These are phyloP conservation scores for Lizonia empirigonia DNA, from an alignment of 2,329 filamentous ascomycete genomes.

Conservation along the genomic window DNA sequence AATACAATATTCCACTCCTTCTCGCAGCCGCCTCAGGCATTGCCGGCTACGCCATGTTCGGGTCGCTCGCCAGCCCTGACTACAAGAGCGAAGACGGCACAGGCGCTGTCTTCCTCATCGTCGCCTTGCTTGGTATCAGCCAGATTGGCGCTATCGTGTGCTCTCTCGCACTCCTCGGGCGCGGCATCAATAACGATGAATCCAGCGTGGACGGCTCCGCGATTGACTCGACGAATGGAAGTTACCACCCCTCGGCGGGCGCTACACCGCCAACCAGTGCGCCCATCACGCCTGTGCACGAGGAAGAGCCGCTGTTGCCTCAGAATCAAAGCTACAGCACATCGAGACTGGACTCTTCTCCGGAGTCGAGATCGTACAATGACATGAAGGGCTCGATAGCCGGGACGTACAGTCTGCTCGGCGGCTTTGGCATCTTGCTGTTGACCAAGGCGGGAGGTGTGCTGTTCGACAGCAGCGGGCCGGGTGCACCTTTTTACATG, in stretches of 20 bases:
- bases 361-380: conserved; percentile 45
- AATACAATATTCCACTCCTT: conserved; percentile 75
- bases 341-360: conserved; percentile 15
- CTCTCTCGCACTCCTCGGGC: conserved; percentile 84
- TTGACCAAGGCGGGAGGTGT: conserved; percentile 89
- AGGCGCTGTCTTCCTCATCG: conserved; percentile 73
- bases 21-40: conserved; percentile 75
- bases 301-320: conserved; percentile 38
- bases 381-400: conserved; percentile 91
- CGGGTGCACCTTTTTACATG: conserved; percentile 88
- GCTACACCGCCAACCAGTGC: conserved; percentile 42
- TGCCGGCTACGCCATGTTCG: conserved; percentile 77
- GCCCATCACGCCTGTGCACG: conserved; percentile 33
- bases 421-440: conserved; percentile 85
- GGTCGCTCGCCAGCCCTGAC: conserved; percentile 77
- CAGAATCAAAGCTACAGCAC: conserved; percentile 21
- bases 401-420: conserved; percentile 89
- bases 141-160: conserved; percentile 98
- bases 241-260: conserved; percentile 40
- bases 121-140: conserved; percentile 82
- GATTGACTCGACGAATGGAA: conserved; percentile 21
- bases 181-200: conserved; percentile 69
- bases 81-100: conserved; percentile 71
- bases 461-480: conserved; percentile 77
- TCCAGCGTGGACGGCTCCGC: conserved; percentile 11